These are phyloP conservation scores for Ambrosia hybrid DNA, from an alignment of 140 eudicot species.

Conservation along the genomic window DNA sequence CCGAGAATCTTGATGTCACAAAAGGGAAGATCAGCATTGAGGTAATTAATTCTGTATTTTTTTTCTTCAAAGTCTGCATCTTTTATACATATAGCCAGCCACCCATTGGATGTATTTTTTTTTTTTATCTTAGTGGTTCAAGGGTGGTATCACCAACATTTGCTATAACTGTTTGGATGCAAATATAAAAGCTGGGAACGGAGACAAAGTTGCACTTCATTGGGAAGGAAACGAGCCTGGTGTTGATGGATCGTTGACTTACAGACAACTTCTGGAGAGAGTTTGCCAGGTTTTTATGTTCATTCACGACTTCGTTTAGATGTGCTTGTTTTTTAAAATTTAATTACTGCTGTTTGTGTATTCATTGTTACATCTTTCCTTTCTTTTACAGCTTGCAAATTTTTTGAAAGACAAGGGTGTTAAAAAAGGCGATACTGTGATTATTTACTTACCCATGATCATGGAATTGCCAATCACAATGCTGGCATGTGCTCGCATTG, in stretches of 20 bases:
- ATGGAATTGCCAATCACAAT: constrained; percentile 95
- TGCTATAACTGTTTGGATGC: no score
- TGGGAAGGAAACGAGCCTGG: constrained; percentile 99
- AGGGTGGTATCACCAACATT: no score
- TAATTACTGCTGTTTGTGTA: constrained; percentile 22
- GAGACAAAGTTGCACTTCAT: constrained; percentile 53
- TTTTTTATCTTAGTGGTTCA: no score
- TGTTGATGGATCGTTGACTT: constrained; percentile 69
- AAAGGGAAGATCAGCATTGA: constrained; percentile 71
- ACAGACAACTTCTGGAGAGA: constrained; percentile 70
- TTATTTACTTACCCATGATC: constrained; percentile 93
- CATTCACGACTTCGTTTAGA: background rate
- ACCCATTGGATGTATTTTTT: background rate
- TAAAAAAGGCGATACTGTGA: constrained; percentile 81
- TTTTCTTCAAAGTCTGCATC: no score
- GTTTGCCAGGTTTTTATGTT: constrained; percentile 78
- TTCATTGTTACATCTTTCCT: constrained; percentile 15
- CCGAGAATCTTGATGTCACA: constrained; percentile 77
- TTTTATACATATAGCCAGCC: no score
- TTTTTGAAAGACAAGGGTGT: constrained; percentile 81
- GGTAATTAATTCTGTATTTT: constrained; percentile 34
- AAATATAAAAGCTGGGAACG: no score
- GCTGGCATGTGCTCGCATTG: constrained; percentile 99
- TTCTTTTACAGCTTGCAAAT: constrained; percentile 73
- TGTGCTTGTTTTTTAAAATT: background rate